Conservation (phyloP, 306 rosid species). For the Malus orientalis region DNA sequence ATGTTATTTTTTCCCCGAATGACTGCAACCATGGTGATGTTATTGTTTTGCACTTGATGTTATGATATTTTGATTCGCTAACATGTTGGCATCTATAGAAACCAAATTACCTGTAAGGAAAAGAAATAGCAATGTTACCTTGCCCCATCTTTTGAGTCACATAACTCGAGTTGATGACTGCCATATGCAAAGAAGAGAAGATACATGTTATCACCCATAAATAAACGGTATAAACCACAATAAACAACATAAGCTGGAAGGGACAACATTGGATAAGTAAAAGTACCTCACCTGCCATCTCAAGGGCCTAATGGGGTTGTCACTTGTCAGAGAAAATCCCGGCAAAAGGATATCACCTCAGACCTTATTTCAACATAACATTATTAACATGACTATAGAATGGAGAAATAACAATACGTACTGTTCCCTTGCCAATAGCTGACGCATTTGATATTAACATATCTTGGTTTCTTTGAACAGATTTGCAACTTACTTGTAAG, state of each 20-base stretch:
- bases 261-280: too few relatives aligned
- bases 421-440: constrained; percentile 67
- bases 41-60: neutral
- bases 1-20: neutral
- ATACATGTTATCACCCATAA: too few relatives aligned
- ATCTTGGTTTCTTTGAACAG: constrained; percentile 60
- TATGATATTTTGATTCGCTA: neutral
- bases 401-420: constrained; percentile 9
- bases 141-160: too few relatives aligned
- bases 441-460: constrained; percentile 41
- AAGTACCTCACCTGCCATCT: too few relatives aligned
- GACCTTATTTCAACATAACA: neutral
- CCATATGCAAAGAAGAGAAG: too few relatives aligned
- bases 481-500: constrained; percentile 38
- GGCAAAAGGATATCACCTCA: neutral
- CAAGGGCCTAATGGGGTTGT: too few relatives aligned
- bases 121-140: too few relatives aligned
- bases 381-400: neutral
- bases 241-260: too few relatives aligned
- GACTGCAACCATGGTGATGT: neutral
- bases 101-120: too few relatives aligned
- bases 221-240: too few relatives aligned
- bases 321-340: neutral
- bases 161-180: too few relatives aligned
- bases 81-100: constrained; percentile 24